A percentile compares a stretch with the other conserved stretches of the same genome.
phyloP scores from a whole-genome alignment of 78 protist species.

The Dictyostelium brefeldianum region DNA sequence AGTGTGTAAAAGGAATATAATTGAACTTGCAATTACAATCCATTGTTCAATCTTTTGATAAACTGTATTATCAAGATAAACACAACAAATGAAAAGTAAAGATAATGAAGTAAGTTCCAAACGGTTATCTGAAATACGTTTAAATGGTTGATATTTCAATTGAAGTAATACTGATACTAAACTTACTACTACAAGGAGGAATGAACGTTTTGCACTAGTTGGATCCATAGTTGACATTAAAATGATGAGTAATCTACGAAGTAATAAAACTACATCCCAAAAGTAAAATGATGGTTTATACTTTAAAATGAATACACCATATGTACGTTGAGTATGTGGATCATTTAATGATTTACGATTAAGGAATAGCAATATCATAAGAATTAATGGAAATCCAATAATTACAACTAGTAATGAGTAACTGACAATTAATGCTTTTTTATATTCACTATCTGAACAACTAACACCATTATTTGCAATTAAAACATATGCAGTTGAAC shows the following conservation, averaged over 20 bases:
- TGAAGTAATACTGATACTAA: slow-evolving; percentile 26
- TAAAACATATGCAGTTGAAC: neutral
- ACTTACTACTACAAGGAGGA: slow-evolving; percentile 11
- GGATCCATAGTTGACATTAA: slow-evolving; percentile 53
- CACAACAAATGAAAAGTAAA: slow-evolving; percentile 26
- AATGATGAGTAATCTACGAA: slow-evolving; percentile 32
- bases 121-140: slow-evolving; percentile 22
- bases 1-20: slow-evolving; percentile 1
- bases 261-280: slow-evolving; percentile 63
- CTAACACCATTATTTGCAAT: slow-evolving; percentile 1
- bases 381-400: slow-evolving; percentile 27
- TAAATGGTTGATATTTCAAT: slow-evolving; percentile 29
- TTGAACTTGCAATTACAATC: slow-evolving; percentile 17
- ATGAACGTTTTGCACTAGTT: neutral
- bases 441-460: slow-evolving; percentile 13
- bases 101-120: slow-evolving; percentile 39
- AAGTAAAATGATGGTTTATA: slow-evolving; percentile 33
- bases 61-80: slow-evolving; percentile 26
- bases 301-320: slow-evolving; percentile 59
- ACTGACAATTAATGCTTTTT: neutral
- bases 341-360: slow-evolving; percentile 1
- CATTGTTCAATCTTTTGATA: slow-evolving; percentile 16
- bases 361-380: slow-evolving; percentile 5
- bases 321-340: neutral
- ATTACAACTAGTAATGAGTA: slow-evolving; percentile 3